Evolutionary conservation across 768 basidiomycete species (phyloP), one percentile per base, ranked within the genome.

Genomic region (Boletellus ananas): DNA sequence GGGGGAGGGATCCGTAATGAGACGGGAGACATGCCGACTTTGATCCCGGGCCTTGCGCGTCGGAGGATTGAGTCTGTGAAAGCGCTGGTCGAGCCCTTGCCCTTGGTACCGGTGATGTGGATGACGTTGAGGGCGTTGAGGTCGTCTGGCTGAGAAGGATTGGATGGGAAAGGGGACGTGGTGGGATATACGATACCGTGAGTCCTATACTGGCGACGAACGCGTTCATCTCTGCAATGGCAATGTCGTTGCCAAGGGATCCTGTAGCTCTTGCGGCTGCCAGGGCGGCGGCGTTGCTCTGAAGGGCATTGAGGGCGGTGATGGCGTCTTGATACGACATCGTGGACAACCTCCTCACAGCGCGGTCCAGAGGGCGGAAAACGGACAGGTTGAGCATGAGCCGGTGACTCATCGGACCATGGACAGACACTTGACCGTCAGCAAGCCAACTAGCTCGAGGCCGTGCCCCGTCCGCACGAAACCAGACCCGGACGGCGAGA

Each of bases 71-170:
- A 90, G 59, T 93, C 87, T 4, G 82, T 80, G 61, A 98, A 98
- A 8, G 96, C 95, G 56, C 90, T 91, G 1, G 96, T 94, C 3
- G 95, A 98, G 7, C 95, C 95, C 67, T 99, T 99, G 31, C 95
- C 95, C 71, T 99, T 99, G 4, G 96, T 98, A 4, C 95, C 95
- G 9, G 95, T 94, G 57, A 99, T 84, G 73, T 99, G 95, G 41
- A 98, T 81, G 50, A 95, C 92, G 67, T 97, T 95, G 47, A 99
- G 74, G 20, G 72, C 70, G 64, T 97, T 94, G 37, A 99, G 77
- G 55, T 94, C 85, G 50, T 81, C 74, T 36, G 88, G 79, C 94
- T 96, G 59, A 39, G 37, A 34, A 9, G 14, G 27, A 50, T 36
- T 53, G 45, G 41, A 62, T 55, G 42, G 59, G 45, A 55, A 33